These are phyloP conservation scores for Magnolia sinica DNA, from an alignment of 164 flowering plant species.

Conservation along the genomic window DNA sequence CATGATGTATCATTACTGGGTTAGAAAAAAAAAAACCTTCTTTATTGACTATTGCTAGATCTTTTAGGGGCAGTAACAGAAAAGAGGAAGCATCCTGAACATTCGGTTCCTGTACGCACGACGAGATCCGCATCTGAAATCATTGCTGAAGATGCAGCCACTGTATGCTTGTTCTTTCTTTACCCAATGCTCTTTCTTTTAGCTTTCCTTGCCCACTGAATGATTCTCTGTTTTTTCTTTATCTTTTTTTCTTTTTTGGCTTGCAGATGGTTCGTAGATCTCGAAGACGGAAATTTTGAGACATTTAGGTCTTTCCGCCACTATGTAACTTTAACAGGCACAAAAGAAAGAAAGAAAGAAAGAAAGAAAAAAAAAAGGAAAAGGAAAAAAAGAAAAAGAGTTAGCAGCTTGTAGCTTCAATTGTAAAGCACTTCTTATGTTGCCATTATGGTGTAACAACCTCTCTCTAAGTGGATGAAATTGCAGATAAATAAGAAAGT, in stretches of 20 bases:
- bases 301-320: background rate
- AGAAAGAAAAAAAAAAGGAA: background rate
- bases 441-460: background rate
- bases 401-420: background rate
- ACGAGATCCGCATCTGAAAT: background rate
- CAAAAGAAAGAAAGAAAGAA: background rate
- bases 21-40: too few relatives aligned
- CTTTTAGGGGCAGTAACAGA: background rate
- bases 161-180: conserved; percentile 1
- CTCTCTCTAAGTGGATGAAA: too few relatives aligned
- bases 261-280: conserved; percentile 6
- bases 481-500: too few relatives aligned
- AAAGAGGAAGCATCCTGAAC: background rate
- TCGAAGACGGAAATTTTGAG: conserved; percentile 9
- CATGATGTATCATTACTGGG: too few relatives aligned
- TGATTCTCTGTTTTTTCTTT: background rate
- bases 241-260: background rate
- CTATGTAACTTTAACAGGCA: background rate
- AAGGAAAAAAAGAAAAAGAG: background rate
- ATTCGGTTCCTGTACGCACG: background rate
- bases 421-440: conserved; percentile 1
- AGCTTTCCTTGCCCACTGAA: too few relatives aligned
- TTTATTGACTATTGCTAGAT: too few relatives aligned
- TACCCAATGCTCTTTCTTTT: background rate
- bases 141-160: background rate